Conservation (phyloP, 257 asterid genomes). For the Salvia splendens region DNA sequence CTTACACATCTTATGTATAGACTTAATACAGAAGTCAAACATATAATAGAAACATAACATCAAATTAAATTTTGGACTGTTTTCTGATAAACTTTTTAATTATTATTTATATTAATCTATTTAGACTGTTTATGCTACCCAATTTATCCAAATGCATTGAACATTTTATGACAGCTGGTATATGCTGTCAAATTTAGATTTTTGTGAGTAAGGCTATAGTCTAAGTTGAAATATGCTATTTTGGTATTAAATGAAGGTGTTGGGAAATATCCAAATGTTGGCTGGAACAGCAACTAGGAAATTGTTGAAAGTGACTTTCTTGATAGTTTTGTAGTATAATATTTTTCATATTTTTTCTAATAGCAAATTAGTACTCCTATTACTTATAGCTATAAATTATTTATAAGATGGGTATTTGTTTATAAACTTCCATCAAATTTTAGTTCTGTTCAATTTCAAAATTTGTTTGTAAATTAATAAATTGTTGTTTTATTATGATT, state of each 20-base stretch:
- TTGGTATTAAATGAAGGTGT: not conserved
- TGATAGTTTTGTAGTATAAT: not conserved
- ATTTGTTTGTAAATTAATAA: no score
- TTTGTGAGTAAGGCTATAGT: not conserved
- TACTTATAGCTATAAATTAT: not conserved
- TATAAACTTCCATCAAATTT: no score
- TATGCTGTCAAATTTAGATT: conserved; percentile 2
- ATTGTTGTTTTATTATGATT: no score
- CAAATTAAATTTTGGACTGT: not conserved
- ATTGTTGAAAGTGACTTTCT: conserved; percentile 17
- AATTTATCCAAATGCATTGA: conserved; percentile 10
- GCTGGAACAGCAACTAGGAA: conserved; percentile 22
- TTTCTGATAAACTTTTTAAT: not conserved
- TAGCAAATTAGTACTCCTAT: not conserved
- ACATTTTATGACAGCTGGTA: conserved; percentile 28
- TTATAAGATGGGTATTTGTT: not conserved
- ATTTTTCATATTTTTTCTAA: not conserved
- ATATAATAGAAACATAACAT: not conserved
- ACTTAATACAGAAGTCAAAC: not conserved
- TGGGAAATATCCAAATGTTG: conserved; percentile 18
- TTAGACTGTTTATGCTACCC: not conserved
- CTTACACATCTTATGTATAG: no score
- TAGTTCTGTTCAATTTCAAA: no score
- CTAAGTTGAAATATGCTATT: conserved; percentile 14
- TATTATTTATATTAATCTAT: not conserved